These are phyloP conservation scores for Pyronema omphalodes DNA, from an alignment of 495 filamentous ascomycete genomes.

Conservation along the genomic window DNA sequence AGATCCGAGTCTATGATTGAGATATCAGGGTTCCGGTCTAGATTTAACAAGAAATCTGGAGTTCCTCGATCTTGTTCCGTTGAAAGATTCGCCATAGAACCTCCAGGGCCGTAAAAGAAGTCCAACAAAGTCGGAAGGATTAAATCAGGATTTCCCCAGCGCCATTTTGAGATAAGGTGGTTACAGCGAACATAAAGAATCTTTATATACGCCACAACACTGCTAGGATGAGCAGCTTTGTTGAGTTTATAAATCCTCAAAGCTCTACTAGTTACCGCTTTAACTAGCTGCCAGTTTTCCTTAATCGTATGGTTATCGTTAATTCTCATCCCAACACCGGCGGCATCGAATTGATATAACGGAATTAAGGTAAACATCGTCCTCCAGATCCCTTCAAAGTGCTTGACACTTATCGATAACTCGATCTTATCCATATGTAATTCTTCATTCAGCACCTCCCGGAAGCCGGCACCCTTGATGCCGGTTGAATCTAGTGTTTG, in stretches of 20 bases:
- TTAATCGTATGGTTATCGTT: conserved; percentile 13
- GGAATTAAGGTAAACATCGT: conserved; percentile 58
- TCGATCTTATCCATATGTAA: conserved; percentile 24
- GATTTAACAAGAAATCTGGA: conserved; percentile 56
- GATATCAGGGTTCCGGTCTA: conserved; percentile 43
- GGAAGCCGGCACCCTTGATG: conserved; percentile 35
- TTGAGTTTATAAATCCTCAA: conserved; percentile 46
- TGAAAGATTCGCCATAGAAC: conserved; percentile 43
- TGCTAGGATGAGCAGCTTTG: conserved; percentile 29
- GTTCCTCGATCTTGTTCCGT: conserved; percentile 64
- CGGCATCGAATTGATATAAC: conserved; percentile 49
- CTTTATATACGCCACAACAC: conserved; percentile 67
- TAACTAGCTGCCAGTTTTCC: conserved; percentile 60
- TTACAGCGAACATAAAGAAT: conserved; percentile 58
- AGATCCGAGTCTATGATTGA: conserved; percentile 47
- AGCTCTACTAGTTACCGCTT: conserved; percentile 43
- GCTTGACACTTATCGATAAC: conserved; percentile 31
- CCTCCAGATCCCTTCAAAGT: conserved; percentile 55
- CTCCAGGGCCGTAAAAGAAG: conserved; percentile 61
- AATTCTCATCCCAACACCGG: neutral
- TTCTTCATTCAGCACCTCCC: conserved; percentile 35
- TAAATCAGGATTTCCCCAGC: conserved; percentile 62
- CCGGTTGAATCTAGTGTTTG: conserved; percentile 35
- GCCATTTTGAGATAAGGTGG: conserved; percentile 61
- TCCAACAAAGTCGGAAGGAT: conserved; percentile 72